Evolutionary conservation across 2,329 filamentous ascomycete genomes (phyloP), one percentile per base, ranked within the genome.

Genomic region (Aspergillus sp.): DNA sequence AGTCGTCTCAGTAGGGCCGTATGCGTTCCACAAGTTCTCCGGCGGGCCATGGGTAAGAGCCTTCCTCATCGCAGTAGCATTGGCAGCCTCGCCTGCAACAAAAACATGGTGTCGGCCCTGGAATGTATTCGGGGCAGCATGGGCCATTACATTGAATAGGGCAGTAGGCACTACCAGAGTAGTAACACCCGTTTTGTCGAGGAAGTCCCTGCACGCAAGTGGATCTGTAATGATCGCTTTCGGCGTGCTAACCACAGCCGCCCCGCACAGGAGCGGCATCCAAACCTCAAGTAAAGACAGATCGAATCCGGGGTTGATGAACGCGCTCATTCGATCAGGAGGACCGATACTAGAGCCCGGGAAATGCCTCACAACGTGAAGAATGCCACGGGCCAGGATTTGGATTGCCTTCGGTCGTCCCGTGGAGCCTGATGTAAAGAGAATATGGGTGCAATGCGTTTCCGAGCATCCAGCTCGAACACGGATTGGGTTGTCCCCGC

Each of bases 381-480:
- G n/a, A n/a, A n/a, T n/a, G n/a, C n/a, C n/a, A n/a, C n/a, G n/a
- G n/a, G 84, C 80, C 3, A 79, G 74, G 49, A 84, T 84, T 34
- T 77, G 70, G 6, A 93, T 86, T 40, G 82, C 82, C 63, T 88
- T 91, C 16, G 82, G 83, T 45, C 71, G 65, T 24, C 80, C 82
- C 57, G 86, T 81, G 1, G 47, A 44, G 2, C 83, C 83, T 3
- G 67, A 73, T 1, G 79, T 83, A 51, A 80, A 82, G 16, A 78
- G 17, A 2, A 41, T 27, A 32, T 39, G 36, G 2, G 30, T 36
- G 15, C 26, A 8, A 26, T 15, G 17, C 15, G 10, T 22, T 22
- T n/a, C n/a, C 6, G 19, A 22, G 6, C 19, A 22, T 22, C 10
- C 5, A 22, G 10, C 19, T 22, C 10, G 6, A 22, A 22, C 10